Percentiles rank a stretch among this genome's conserved stretches.
phyloP scores from a whole-genome alignment of 345 rosid genomes.

The Syzygium aromaticum region DNA sequence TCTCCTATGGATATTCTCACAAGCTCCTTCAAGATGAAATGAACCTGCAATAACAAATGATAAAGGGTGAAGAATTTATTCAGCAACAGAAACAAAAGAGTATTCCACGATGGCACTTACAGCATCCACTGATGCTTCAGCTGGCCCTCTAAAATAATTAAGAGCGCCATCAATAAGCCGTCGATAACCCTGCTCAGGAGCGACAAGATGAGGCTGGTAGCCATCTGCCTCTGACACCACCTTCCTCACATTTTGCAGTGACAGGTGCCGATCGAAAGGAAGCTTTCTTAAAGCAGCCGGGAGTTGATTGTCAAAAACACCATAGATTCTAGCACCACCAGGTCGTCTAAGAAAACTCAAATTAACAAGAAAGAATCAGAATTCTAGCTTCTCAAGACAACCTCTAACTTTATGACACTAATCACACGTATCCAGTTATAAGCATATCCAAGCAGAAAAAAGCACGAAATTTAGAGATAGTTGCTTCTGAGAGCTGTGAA shows the following conservation, averaged over 20 bases:
- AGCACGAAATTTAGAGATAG: background rate
- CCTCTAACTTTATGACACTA: background rate
- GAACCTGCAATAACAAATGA: conserved; percentile 33
- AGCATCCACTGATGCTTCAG: conserved; percentile 72
- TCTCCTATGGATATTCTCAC: conserved; percentile 51
- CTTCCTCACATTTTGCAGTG: conserved; percentile 51
- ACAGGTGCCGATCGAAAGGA: conserved; percentile 56
- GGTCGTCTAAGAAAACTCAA: conserved; percentile 39
- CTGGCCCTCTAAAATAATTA: conserved; percentile 56
- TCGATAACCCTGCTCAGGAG: conserved; percentile 70
- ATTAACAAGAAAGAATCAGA: background rate
- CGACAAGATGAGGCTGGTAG: conserved; percentile 63
- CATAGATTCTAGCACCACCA: conserved; percentile 54
- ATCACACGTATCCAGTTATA: background rate
- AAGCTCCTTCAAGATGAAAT: conserved; percentile 50
- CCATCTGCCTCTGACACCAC: conserved; percentile 71
- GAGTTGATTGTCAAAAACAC: conserved; percentile 58
- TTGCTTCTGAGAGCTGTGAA: background rate
- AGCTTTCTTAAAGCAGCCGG: conserved; percentile 62
- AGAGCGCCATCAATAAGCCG: conserved; percentile 53
- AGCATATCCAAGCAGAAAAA: background rate
- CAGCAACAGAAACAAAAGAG: background rate
- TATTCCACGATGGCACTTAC: conserved; percentile 24
- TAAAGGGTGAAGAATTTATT: background rate
- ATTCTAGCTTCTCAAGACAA: background rate